A percentile compares a stretch with the other conserved stretches of the same genome.
These are phyloP conservation scores for Clathrus columnatus DNA, from an alignment of 768 basidiomycete genomes.

Conservation along the genomic window DNA sequence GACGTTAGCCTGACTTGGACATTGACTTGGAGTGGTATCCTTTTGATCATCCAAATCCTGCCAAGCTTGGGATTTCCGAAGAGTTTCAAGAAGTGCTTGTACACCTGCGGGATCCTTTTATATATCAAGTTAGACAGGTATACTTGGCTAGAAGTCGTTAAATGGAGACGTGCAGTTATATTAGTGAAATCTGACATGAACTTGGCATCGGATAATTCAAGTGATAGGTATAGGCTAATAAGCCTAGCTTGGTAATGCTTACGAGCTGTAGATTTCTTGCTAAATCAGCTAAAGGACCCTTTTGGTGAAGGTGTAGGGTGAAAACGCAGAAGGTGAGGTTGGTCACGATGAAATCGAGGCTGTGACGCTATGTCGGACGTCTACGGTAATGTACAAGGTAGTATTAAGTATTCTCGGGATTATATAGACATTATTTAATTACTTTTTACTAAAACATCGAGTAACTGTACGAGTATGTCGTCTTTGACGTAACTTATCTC, in stretches of 20 bases:
- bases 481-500: too few species aligned
- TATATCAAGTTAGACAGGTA: neutral
- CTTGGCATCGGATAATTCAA: too few species aligned
- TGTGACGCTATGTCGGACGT: too few species aligned
- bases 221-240: too few species aligned
- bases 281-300: too few species aligned
- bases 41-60: slow-evolving; percentile 30
- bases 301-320: neutral
- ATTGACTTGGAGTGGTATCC: neutral
- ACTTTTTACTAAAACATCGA: too few species aligned
- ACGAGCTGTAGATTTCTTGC: too few species aligned
- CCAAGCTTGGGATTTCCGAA: slow-evolving; percentile 64
- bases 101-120: slow-evolving; percentile 56
- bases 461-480: too few species aligned
- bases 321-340: neutral
- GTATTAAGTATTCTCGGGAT: too few species aligned
- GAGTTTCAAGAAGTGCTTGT: slow-evolving; percentile 60
- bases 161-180: slow-evolving; percentile 39
- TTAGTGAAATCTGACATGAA: slow-evolving; percentile 40
- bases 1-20: neutral
- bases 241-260: too few species aligned
- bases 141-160: neutral
- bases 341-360: neutral
- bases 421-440: too few species aligned
- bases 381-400: too few species aligned